Percentiles rank a stretch among this genome's conserved stretches.
Conservation (phyloP, 192 early-diverging fungal species). For the Backusella sp. region DNA sequence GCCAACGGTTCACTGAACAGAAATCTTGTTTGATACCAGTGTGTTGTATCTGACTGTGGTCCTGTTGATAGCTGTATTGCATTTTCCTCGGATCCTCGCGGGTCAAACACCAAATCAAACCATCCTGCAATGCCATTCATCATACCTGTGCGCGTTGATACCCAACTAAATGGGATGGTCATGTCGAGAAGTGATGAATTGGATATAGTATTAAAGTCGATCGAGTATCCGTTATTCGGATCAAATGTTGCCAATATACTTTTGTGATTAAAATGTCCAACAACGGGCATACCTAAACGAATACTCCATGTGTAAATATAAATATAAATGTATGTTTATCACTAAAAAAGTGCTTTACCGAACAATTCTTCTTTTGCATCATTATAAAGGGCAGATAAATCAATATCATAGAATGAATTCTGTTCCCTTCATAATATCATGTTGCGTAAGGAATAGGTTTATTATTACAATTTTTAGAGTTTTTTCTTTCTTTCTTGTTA, state of each 20-base stretch:
- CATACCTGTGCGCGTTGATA: constrained; percentile 78
- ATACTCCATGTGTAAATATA: not conserved
- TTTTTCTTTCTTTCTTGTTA: too few species aligned
- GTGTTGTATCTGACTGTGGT: constrained; percentile 84
- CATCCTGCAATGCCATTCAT: constrained; percentile 95
- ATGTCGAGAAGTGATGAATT: constrained; percentile 82
- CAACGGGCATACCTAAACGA: constrained; percentile 69
- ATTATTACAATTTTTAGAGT: not conserved
- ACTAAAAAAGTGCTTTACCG: constrained; percentile 41
- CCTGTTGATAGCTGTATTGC: constrained; percentile 78
- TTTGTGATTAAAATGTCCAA: constrained; percentile 84
- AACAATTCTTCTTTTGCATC: constrained; percentile 90
- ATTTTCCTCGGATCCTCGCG: constrained; percentile 45
- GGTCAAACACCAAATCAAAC: constrained; percentile 91
- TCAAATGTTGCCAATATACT: constrained; percentile 72
- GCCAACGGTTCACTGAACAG: constrained; percentile 91
- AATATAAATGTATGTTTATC: not conserved
- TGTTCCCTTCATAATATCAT: constrained; percentile 56
- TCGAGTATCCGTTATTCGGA: constrained; percentile 46
- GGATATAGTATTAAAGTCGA: constrained; percentile 86
- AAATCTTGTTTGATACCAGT: constrained; percentile 98
- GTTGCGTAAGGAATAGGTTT: too few species aligned
- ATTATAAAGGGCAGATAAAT: constrained; percentile 78
- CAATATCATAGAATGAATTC: constrained; percentile 87
- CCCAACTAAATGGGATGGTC: constrained; percentile 81